Evolutionary conservation across 2,329 filamentous ascomycete species (phyloP).

Genomic region (Pyricularia pennisetigena): DNA sequence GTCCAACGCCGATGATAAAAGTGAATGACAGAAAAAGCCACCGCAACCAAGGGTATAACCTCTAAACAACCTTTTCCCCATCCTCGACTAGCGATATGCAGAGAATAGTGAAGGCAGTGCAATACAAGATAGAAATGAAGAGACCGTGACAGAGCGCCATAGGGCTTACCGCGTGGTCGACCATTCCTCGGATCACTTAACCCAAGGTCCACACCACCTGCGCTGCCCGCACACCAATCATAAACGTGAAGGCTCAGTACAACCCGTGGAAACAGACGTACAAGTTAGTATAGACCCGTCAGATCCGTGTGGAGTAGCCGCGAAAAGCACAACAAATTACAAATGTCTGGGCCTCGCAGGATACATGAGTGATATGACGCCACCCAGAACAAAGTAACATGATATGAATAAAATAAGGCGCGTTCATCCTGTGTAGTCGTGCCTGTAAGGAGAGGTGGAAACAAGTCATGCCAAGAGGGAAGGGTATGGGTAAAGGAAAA

Average conservation of each 20-base stretch:
- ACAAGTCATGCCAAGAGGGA: not conserved
- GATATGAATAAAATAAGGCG: not conserved
- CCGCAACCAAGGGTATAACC: conserved; percentile 6
- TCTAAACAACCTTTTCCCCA: conserved; percentile 1
- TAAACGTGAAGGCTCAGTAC: not conserved
- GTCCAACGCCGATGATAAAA: not conserved
- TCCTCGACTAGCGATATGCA: not conserved
- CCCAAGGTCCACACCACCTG: not conserved
- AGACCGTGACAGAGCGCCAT: not conserved
- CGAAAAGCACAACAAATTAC: not conserved
- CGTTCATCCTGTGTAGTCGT: not conserved
- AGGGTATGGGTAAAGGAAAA: not conserved
- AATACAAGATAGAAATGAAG: not conserved
- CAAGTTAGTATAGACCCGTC: not conserved
- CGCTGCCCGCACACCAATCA: not conserved
- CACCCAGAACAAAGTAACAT: not conserved
- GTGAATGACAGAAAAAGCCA: conserved; percentile 1
- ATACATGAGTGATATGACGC: not conserved
- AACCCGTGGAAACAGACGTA: not conserved
- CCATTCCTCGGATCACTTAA: not conserved
- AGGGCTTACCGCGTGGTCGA: not conserved
- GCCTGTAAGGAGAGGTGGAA: not conserved
- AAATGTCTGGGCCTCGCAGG: not conserved
- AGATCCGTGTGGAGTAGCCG: not conserved
- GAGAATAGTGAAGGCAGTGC: not conserved